Base-by-base conservation (phyloP, 495 filamentous ascomycete genomes). In the Durotheca rogersii region DNA sequence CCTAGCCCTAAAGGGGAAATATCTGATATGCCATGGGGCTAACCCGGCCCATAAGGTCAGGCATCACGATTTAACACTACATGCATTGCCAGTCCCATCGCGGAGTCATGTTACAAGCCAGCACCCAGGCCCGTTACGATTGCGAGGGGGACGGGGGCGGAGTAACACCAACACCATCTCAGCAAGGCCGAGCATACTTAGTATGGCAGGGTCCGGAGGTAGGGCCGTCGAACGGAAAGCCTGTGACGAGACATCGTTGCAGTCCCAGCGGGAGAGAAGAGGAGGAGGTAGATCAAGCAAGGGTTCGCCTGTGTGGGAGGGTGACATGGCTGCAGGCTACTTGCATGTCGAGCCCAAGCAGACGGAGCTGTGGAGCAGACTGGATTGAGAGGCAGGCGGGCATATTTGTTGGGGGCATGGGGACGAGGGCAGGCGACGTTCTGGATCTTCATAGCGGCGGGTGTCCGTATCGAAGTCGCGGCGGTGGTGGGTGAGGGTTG, bases 1-100 rank as follows among this genome's bases (percentile, higher is more conserved):
- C 32, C 45, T 59, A 53, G 53, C 21, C 50, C 56, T 7, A 53
- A 53, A 50, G 31, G 15, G 50, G 56, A 59, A 53, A 34, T 42
- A 41, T 43, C 16, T 40, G 30, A 50, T 49, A 41, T 25, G 36
- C 11, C 35, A 25, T 20, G 34, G 48, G 43, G 44, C 45, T 21
- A 35, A 33, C 41, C 50, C 23, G 40, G 40, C 41, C 43, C 50
- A 16, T 41, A n/a, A n/a, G 41, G 23, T 31, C 29, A 37, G 36
- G 21, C 20, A n/a, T 27, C 43, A 31, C 16, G 45, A 45, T 41
- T n/a, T 37, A 36, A 50, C 19, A 46, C 14, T 45, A 41, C 30
- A 44, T 59, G 45, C 27, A 38, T n/a, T 49, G 33, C 21, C 27
- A 37, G 27, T 16, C 12, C 34, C 45, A 36, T 37, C 45, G 12